A percentile compares a stretch with the other conserved stretches of the same genome.
Conservation (phyloP, 768 basidiomycete genomes). For the Hypholoma sublateritium region DNA sequence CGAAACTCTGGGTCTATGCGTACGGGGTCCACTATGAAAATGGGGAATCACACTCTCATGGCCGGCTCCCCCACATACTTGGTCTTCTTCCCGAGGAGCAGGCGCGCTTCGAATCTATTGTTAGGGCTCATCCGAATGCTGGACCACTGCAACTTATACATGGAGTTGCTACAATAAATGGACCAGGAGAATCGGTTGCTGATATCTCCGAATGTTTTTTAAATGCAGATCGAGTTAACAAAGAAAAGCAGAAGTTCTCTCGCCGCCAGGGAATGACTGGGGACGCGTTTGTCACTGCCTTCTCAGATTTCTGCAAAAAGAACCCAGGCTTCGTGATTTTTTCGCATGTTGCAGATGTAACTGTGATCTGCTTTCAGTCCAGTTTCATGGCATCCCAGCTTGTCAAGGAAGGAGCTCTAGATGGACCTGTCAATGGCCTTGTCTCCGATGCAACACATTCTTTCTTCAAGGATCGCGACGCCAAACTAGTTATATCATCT, state of each 20-base stretch:
- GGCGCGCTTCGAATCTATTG: background rate
- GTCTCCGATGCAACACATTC: background rate
- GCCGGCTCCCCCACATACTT: no score
- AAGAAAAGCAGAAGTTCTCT: background rate
- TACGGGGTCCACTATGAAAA: no score
- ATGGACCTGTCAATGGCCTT: background rate
- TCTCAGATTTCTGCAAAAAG: background rate
- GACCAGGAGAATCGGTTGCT: background rate
- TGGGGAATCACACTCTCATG: no score
- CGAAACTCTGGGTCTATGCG: no score
- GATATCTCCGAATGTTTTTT: background rate
- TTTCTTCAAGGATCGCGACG: background rate
- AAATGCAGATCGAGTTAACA: background rate
- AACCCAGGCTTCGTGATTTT: background rate
- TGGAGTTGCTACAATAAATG: background rate
- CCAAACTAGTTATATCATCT: background rate
- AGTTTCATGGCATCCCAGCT: background rate
- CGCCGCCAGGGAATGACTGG: background rate
- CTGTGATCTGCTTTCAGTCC: background rate
- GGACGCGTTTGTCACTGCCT: background rate
- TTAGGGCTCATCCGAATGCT: slow-evolving; percentile 11
- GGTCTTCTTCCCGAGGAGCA: no score
- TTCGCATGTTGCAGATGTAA: background rate
- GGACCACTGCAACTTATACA: slow-evolving; percentile 9
- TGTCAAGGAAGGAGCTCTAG: background rate